Conservation (phyloP, 2,329 filamentous ascomycete genomes). For the Nemania abortiva region DNA sequence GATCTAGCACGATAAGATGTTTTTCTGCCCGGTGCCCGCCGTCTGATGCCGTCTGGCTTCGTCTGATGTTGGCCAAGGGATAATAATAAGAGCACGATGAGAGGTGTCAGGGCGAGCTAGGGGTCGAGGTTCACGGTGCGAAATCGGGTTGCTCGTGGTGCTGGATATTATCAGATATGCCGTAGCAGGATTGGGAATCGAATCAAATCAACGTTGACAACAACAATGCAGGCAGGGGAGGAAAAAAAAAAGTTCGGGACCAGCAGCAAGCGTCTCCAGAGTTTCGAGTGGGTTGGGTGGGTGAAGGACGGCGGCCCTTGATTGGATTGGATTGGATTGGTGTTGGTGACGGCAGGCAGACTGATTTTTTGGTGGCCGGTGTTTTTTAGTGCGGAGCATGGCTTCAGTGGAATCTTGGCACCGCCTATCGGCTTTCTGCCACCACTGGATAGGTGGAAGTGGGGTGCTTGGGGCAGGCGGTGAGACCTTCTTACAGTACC, state of each 20-base stretch:
- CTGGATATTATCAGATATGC: neutral
- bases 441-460: slow-evolving; percentile 9
- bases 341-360: slow-evolving; percentile 21
- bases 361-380: slow-evolving; percentile 40
- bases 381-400: slow-evolving; percentile 45
- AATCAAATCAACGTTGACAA: slow-evolving; percentile 5
- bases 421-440: slow-evolving; percentile 23
- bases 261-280: slow-evolving; percentile 21
- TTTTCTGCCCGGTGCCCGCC: neutral
- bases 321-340: no score
- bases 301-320: slow-evolving; percentile 22
- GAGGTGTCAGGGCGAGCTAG: neutral
- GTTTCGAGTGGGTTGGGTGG: slow-evolving; percentile 24
- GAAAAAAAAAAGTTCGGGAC: slow-evolving; percentile 43
- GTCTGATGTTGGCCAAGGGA: slow-evolving; percentile 5
- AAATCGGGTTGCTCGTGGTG: slow-evolving; percentile 2
- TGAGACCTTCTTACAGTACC: neutral
- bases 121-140: neutral
- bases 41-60: neutral
- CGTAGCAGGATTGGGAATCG: neutral
- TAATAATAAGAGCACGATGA: neutral
- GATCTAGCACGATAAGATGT: neutral
- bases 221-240: slow-evolving; percentile 12
- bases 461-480: slow-evolving; percentile 8
- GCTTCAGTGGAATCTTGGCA: slow-evolving; percentile 41